These are phyloP conservation scores for Debaryomycetaceae sp. DNA, from an alignment of 1,139 yeast genomes.

Conservation along the genomic window DNA sequence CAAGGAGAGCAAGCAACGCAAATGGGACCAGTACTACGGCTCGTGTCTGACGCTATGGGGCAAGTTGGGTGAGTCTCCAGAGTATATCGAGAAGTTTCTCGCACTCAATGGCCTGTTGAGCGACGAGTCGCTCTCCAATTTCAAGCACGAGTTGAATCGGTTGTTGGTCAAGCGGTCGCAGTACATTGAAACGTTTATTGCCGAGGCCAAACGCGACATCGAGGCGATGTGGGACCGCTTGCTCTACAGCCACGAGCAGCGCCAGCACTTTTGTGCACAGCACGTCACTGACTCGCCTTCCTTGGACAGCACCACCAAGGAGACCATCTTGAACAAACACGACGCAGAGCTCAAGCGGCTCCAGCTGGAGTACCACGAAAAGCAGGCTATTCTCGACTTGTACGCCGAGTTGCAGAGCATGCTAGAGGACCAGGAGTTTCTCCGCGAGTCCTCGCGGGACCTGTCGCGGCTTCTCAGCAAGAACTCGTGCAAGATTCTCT, in stretches of 20 bases:
- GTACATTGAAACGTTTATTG: constrained; percentile 63
- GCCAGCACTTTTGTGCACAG: constrained; percentile 31
- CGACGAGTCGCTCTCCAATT: constrained; percentile 32
- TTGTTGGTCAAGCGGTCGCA: constrained; percentile 58
- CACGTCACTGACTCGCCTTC: constrained; percentile 27
- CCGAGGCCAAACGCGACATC: constrained; percentile 56
- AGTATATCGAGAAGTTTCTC: constrained; percentile 35
- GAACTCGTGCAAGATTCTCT: constrained; percentile 72
- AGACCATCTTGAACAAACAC: constrained; percentile 50
- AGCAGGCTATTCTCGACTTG: constrained; percentile 51
- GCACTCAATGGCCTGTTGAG: constrained; percentile 32
- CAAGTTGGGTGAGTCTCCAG: constrained; percentile 39
- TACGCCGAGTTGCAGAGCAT: constrained; percentile 54
- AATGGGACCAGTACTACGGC: constrained; percentile 25
- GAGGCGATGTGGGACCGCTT: constrained; percentile 59
- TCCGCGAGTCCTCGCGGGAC: constrained; percentile 71
- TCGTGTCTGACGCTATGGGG: constrained; percentile 48
- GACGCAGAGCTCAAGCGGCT: constrained; percentile 57
- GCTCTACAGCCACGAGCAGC: constrained; percentile 49
- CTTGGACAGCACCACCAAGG: constrained; percentile 44
- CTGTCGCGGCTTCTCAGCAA: constrained; percentile 73
- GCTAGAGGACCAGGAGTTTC: constrained; percentile 54
- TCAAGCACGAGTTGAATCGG: constrained; percentile 53
- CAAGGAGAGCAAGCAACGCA: constrained; percentile 29
- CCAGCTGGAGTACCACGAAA: constrained; percentile 44